Conservation (phyloP, 306 rosid genomes). For the Cucurbita maxima region DNA sequence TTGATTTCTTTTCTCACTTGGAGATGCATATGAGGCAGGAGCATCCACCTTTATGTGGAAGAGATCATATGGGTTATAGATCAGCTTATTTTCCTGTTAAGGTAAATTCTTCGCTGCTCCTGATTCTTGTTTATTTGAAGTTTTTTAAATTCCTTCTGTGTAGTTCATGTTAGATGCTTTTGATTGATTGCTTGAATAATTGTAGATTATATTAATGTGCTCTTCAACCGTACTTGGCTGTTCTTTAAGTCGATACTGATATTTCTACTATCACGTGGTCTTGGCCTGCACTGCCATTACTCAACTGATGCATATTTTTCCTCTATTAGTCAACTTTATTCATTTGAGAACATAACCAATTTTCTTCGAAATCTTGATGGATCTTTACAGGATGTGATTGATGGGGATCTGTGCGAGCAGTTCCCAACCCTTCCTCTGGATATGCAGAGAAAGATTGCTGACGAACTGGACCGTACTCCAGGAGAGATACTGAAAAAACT, state of each 20-base stretch:
- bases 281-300: background rate
- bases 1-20: conserved; percentile 92
- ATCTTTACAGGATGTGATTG: conserved; percentile 75
- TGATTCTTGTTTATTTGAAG: background rate
- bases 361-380: background rate
- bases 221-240: background rate
- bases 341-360: background rate
- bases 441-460: conserved; percentile 91
- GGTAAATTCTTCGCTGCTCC: conserved; percentile 23
- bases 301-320: background rate
- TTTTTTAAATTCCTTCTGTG: background rate
- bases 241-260: background rate
- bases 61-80: conserved; percentile 97
- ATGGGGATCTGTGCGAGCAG: conserved; percentile 98
- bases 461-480: conserved; percentile 89
- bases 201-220: background rate
- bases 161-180: background rate
- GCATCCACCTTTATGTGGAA: conserved; percentile 87
- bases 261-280: background rate
- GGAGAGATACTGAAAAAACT: conserved; percentile 91
- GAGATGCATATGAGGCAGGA: conserved; percentile 99
- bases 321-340: background rate
- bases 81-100: conserved; percentile 94
- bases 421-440: conserved; percentile 88
- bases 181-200: background rate